Percentiles rank a stretch among this genome's conserved stretches.
Evolutionary conservation across 2,329 filamentous ascomycete genomes (phyloP).

Genomic region (Fusarium algeriense): DNA sequence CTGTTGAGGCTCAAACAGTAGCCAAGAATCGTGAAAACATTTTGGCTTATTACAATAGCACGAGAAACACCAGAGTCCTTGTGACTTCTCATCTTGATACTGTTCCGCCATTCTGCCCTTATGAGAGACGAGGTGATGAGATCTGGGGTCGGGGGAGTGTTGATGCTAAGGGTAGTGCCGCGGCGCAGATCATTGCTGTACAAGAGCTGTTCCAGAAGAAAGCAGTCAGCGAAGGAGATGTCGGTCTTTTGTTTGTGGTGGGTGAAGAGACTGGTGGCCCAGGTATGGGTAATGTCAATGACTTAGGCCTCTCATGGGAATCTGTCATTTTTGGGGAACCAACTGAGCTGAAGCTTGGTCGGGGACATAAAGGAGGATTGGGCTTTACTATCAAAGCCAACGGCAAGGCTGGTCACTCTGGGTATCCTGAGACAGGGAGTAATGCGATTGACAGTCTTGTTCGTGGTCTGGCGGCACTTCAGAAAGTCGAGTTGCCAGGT

Average conservation of each 20-base stretch:
- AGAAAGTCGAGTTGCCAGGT: background rate
- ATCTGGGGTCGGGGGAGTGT: conserved; percentile 14
- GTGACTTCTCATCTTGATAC: conserved; percentile 16
- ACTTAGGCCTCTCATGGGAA: conserved; percentile 3
- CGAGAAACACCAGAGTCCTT: background rate
- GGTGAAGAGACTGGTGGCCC: background rate
- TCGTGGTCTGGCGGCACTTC: background rate
- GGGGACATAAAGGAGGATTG: conserved; percentile 5
- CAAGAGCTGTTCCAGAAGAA: background rate
- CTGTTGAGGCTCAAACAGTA: background rate
- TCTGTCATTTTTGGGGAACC: conserved; percentile 14
- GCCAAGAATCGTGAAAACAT: background rate
- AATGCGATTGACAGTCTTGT: conserved; percentile 20
- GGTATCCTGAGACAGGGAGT: conserved; percentile 3
- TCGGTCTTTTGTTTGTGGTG: background rate
- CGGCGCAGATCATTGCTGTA: background rate
- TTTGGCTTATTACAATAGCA: background rate
- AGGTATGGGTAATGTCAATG: background rate
- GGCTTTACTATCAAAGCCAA: background rate
- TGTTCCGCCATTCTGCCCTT: conserved; percentile 10
- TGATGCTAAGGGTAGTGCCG: conserved; percentile 9
- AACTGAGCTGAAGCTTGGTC: conserved; percentile 9
- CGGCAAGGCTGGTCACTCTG: conserved; percentile 11
- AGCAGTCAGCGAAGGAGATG: accelerated
- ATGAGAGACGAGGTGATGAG: conserved; percentile 11